phyloP scores from a whole-genome alignment of 1,139 yeast species.

The Yamadazyma aaseri region DNA sequence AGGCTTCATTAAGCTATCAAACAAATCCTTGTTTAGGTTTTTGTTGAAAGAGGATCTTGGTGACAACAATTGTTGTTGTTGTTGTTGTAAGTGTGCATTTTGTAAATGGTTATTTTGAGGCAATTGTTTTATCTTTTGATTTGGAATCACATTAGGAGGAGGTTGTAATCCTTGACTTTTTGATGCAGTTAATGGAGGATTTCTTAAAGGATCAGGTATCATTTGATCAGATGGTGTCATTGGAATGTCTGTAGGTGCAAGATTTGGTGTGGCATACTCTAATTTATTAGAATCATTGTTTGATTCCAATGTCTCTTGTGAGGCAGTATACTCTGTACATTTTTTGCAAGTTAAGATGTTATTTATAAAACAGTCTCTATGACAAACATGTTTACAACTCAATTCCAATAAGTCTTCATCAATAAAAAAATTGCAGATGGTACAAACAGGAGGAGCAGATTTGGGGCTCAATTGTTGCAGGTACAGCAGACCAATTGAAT shows the following conservation, averaged over 20 bases:
- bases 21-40: slow-evolving; percentile 16
- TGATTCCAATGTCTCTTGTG: neutral
- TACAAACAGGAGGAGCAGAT: slow-evolving; percentile 17
- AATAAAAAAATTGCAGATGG: slow-evolving; percentile 29
- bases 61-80: slow-evolving; percentile 15
- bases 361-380: slow-evolving; percentile 27
- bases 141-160: slow-evolving; percentile 1
- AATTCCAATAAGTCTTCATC: slow-evolving; percentile 28
- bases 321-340: slow-evolving; percentile 12
- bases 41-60: slow-evolving; percentile 18
- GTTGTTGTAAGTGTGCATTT: slow-evolving; percentile 7
- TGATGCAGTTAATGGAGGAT: slow-evolving; percentile 9
- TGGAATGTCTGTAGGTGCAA: slow-evolving; percentile 18
- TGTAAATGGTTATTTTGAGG: slow-evolving; percentile 3
- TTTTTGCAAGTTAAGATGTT: slow-evolving; percentile 19
- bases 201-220: slow-evolving; percentile 24
- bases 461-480: slow-evolving; percentile 3
- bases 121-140: neutral
- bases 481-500: slow-evolving; percentile 2
- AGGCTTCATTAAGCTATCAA: slow-evolving; percentile 22
- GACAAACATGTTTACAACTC: slow-evolving; percentile 29
- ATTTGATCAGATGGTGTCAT: slow-evolving; percentile 27
- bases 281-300: slow-evolving; percentile 2
- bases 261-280: slow-evolving; percentile 10
- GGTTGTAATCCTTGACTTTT: neutral